These are phyloP conservation scores for Ilyonectria mors-panacis DNA, from an alignment of 2,329 filamentous ascomycete species.

Conservation along the genomic window DNA sequence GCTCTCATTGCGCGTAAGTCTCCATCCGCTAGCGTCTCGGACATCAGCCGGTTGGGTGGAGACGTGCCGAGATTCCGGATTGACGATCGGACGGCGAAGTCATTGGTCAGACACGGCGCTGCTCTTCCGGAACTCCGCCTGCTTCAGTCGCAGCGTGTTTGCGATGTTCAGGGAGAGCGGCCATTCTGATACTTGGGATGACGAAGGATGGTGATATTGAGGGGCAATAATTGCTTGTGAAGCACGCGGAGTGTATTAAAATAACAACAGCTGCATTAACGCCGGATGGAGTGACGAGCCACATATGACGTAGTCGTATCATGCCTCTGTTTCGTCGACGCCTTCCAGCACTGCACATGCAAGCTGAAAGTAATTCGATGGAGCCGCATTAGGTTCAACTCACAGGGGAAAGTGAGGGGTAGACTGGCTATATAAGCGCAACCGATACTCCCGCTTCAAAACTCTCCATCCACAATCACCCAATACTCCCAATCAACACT, in stretches of 20 bases:
- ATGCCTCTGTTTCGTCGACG: neutral
- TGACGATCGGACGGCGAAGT: neutral
- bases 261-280: neutral
- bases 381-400: too few relatives aligned
- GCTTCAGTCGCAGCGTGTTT: neutral
- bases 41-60: neutral
- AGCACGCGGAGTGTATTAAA: neutral
- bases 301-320: neutral
- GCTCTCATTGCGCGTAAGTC: constrained; percentile 3
- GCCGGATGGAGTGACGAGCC: neutral
- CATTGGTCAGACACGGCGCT: constrained; percentile 17
- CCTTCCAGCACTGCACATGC: neutral
- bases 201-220: neutral
- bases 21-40: constrained; percentile 10
- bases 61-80: constrained; percentile 27
- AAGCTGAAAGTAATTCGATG: constrained; percentile 2
- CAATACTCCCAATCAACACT: neutral
- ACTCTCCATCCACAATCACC: neutral
- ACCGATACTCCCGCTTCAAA: neutral
- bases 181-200: neutral
- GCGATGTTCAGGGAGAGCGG: neutral
- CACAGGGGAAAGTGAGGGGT: constrained; percentile 1
- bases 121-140: neutral
- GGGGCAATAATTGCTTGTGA: neutral
- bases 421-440: neutral